These are phyloP conservation scores for Daldinia sp. DNA, from an alignment of 2,329 filamentous ascomycete genomes.

Conservation along the genomic window DNA sequence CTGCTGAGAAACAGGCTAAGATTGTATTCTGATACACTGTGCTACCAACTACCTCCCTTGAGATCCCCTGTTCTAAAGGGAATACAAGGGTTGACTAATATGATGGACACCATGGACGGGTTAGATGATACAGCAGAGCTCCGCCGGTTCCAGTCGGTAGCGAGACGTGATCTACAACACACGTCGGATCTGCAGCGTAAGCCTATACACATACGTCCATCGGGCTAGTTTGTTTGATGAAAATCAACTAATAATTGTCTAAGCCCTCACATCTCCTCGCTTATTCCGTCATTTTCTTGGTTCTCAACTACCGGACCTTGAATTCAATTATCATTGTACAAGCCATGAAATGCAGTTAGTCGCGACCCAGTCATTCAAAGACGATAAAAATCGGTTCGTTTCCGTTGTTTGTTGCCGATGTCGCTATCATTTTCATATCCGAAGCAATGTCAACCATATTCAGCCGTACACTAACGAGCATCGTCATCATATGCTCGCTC, in stretches of 20 bases:
- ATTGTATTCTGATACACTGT: background rate
- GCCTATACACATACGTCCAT: background rate
- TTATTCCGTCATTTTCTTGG: slow-evolving; percentile 46
- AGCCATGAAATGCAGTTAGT: slow-evolving; percentile 49
- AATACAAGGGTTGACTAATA: background rate
- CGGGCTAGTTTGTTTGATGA: background rate
- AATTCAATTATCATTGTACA: slow-evolving; percentile 28
- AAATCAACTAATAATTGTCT: slow-evolving; percentile 6
- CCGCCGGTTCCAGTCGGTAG: slow-evolving; percentile 20
- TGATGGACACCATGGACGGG: slow-evolving; percentile 16
- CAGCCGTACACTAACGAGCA: slow-evolving; percentile 38
- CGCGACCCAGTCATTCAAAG: slow-evolving; percentile 38
- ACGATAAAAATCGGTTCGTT: slow-evolving; percentile 35
- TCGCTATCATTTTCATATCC: slow-evolving; percentile 50
- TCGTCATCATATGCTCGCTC: slow-evolving; percentile 49
- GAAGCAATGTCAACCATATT: slow-evolving; percentile 32
- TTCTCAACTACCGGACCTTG: slow-evolving; percentile 41
- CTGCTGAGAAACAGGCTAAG: background rate
- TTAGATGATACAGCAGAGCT: slow-evolving; percentile 22
- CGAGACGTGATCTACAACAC: slow-evolving; percentile 13
- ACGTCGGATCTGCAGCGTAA: slow-evolving; percentile 24
- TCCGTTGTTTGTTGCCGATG: slow-evolving; percentile 49
- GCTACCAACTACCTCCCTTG: background rate
- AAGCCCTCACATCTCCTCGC: slow-evolving; percentile 50
- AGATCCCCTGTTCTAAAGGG: slow-evolving; percentile 1